A percentile compares a stretch with the other conserved stretches of the same genome.
phyloP scores from a whole-genome alignment of 192 early-diverging fungal species.

The Rhizophagus clarus region DNA sequence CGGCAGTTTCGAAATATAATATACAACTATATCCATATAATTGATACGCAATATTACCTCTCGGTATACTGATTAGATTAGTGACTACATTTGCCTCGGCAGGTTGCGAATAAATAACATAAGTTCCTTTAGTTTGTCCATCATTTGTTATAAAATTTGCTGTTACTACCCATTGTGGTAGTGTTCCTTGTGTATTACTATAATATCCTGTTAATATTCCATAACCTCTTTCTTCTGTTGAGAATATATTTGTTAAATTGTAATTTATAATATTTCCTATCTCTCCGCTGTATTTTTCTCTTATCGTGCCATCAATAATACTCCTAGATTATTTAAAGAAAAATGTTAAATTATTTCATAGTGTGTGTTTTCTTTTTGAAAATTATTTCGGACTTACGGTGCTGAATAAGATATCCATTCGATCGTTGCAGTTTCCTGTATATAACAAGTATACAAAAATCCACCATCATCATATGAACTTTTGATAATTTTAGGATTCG shows the following conservation, averaged over 20 bases:
- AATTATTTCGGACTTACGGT: too few species aligned
- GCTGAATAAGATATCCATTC: too few species aligned
- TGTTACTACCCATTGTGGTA: neutral
- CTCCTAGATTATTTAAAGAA: too few species aligned
- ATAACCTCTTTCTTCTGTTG: neutral
- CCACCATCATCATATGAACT: too few species aligned
- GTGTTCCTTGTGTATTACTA: neutral
- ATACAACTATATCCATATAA: neutral
- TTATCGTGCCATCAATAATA: neutral
- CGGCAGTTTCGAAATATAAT: neutral
- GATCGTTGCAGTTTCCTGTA: too few species aligned
- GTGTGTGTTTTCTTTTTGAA: too few species aligned
- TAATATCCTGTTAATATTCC: neutral
- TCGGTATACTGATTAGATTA: neutral
- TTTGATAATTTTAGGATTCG: too few species aligned
- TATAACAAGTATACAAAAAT: too few species aligned
- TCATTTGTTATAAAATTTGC: too few species aligned
- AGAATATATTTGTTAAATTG: neutral
- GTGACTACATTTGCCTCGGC: neutral
- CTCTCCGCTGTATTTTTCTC: neutral
- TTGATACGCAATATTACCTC: neutral
- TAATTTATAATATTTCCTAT: neutral
- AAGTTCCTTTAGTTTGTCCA: neutral
- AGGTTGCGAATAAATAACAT: neutral
- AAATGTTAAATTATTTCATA: too few species aligned